A percentile compares a stretch with the other conserved stretches of the same genome.
phyloP scores from a whole-genome alignment of 352 stramenopile species.

The Phytophthora cactorum region DNA sequence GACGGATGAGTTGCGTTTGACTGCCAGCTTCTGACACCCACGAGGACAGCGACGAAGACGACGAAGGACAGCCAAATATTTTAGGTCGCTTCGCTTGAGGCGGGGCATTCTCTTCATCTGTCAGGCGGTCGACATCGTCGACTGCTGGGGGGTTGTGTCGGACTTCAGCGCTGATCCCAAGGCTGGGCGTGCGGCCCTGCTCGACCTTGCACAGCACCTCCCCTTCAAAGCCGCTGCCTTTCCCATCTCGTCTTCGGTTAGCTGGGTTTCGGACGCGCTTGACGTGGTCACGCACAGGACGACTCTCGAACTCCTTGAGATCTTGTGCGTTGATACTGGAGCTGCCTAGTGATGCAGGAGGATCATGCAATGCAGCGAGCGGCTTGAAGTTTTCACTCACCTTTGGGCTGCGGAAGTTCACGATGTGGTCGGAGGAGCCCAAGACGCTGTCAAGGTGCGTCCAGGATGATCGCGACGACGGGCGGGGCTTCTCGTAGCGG shows the following conservation, averaged over 20 bases:
- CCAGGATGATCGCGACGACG: conserved; percentile 57
- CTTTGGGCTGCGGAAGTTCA: conserved; percentile 82
- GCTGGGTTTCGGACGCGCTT: conserved; percentile 63
- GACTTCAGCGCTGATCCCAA: conserved; percentile 10
- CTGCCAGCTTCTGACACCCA: conserved; percentile 23
- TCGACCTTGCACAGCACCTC: conserved; percentile 69
- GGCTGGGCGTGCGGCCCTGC: conserved; percentile 19
- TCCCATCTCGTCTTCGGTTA: conserved; percentile 56
- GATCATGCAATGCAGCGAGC: conserved; percentile 35
- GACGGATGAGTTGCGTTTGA: conserved; percentile 30
- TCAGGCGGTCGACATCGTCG: conserved; percentile 17
- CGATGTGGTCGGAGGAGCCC: conserved; percentile 69
- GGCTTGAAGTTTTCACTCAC: conserved; percentile 82
- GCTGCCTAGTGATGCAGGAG: conserved; percentile 1
- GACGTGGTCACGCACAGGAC: conserved; percentile 40
- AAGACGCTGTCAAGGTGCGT: conserved; percentile 72
- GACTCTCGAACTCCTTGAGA: conserved; percentile 58
- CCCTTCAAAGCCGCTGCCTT: conserved; percentile 72
- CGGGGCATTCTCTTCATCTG: conserved; percentile 29
- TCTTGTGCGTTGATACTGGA: conserved; percentile 22
- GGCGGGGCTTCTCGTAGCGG: conserved; percentile 45
- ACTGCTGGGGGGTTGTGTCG: conserved; percentile 3
- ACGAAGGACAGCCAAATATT: conserved; percentile 19
- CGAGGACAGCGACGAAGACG: conserved; percentile 27
- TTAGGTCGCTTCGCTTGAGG: conserved; percentile 31